Evolutionary conservation across 2,329 filamentous ascomycete genomes (phyloP), one percentile per base, ranked within the genome.

Genomic region (Colletotrichum cordylinicola): DNA sequence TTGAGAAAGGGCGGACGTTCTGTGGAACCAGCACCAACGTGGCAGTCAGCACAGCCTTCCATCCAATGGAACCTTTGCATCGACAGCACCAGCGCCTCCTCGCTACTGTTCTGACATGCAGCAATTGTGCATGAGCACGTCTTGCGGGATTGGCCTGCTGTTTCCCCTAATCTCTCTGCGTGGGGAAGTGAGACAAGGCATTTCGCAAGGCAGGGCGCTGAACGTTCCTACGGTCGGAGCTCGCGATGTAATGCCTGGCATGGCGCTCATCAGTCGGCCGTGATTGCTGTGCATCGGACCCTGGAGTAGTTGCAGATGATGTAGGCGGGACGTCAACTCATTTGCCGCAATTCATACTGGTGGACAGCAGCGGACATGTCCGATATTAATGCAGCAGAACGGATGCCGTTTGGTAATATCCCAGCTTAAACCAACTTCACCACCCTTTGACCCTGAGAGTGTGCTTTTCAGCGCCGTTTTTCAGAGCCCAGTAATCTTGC

Each of bases 21-120:
- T 65, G 33, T 60, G 56, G 33, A 58, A 61, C 35, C 73, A 69
- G 62, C 35, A 48, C 64, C 56, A 52, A 24, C 64, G 29, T 66
- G 60, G 69, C 65, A 33, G 52, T 76, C 65, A 76, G 74, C 74
- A 76, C 71, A 70, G 74, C 74, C 71, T 48, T n/a, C 74, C 73
- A 73, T 69, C 37, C 33, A 64, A 65, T 58, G 73, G 73, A 37
- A 75, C 56, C 39, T 73, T 74, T 72, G 37, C 62, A 43, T 27
- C 35, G 37, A 64, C 35, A 31, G 35, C 65, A 65, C 70, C 70
- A 74, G 48, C 70, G 35, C 35, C 33, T 35, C 43, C 69, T 72
- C 62, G 55, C 56, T 72, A 69, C 70, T 35, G 31, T 31, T 68
- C 74, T 73, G 70, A 76, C 74, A 74, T 69, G 74, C 70, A 65